Evolutionary conservation across 1,139 yeast genomes (phyloP).

Genomic region (Eremothecium gossypii): DNA sequence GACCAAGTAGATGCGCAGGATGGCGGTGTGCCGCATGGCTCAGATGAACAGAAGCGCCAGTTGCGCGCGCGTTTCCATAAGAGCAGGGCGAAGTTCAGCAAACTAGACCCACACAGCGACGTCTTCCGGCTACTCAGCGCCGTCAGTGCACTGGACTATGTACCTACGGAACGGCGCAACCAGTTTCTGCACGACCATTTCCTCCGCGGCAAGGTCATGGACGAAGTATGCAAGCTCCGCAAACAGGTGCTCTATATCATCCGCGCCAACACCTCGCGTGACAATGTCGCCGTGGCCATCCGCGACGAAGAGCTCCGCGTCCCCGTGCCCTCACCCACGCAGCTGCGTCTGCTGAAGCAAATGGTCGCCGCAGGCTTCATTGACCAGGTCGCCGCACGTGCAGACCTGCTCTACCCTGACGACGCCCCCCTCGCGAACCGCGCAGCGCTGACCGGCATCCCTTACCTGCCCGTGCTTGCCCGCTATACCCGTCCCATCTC

Average conservation of each 20-base stretch:
- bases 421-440: slow-evolving; percentile 53
- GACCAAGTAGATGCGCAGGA: slow-evolving; percentile 16
- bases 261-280: slow-evolving; percentile 50
- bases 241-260: slow-evolving; percentile 72
- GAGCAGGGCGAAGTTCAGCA: slow-evolving; percentile 52
- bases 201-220: slow-evolving; percentile 62
- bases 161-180: slow-evolving; percentile 38
- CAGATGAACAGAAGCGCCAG: slow-evolving; percentile 36
- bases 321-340: slow-evolving; percentile 59
- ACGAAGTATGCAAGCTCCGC: slow-evolving; percentile 74
- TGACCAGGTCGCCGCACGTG: slow-evolving; percentile 83
- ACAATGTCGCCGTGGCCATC: slow-evolving; percentile 44
- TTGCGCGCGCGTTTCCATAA: slow-evolving; percentile 43
- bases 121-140: slow-evolving; percentile 69
- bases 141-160: slow-evolving; percentile 81
- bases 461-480: slow-evolving; percentile 65
- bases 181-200: slow-evolving; percentile 52
- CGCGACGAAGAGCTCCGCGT: slow-evolving; percentile 47
- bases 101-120: slow-evolving; percentile 66
- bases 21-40: slow-evolving; percentile 23
- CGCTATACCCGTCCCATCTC: slow-evolving; percentile 34
- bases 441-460: slow-evolving; percentile 52
- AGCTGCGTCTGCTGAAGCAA: slow-evolving; percentile 74
- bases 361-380: slow-evolving; percentile 89
- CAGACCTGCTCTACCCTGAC: slow-evolving; percentile 54